Evolutionary conservation across 805 yeast species (phyloP).

Genomic region (Kodamaea restingae): DNA sequence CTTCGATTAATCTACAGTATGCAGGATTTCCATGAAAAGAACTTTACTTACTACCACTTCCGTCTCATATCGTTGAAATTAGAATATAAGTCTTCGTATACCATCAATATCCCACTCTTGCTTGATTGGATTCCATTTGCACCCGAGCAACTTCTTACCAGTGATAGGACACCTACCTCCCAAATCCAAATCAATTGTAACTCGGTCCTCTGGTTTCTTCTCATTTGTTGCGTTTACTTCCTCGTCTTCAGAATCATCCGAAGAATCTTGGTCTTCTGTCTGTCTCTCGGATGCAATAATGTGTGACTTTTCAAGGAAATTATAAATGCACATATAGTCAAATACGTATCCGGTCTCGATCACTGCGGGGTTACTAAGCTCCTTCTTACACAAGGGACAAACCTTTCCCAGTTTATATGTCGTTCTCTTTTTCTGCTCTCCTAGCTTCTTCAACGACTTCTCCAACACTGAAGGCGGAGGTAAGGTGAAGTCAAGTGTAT

Average conservation of each 20-base stretch:
- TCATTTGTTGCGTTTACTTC: constrained; percentile 13
- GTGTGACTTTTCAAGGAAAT: constrained; percentile 50
- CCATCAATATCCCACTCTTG: constrained; percentile 74
- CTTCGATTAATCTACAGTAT: neutral
- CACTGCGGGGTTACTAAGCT: constrained; percentile 73
- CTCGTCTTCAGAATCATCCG: constrained; percentile 16
- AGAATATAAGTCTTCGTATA: constrained; percentile 68
- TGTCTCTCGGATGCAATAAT: constrained; percentile 22
- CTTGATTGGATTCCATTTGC: constrained; percentile 54
- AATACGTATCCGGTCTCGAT: constrained; percentile 90
- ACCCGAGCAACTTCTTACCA: constrained; percentile 65
- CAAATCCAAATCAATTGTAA: constrained; percentile 28
- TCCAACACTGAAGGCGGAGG: constrained; percentile 43
- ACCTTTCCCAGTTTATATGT: constrained; percentile 27
- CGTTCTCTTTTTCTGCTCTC: constrained; percentile 14
- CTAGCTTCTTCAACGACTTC: constrained; percentile 9
- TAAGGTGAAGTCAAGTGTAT: constrained; percentile 43
- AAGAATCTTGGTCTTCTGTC: constrained; percentile 11
- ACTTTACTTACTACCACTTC: too few species aligned
- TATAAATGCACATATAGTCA: constrained; percentile 82
- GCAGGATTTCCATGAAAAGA: too few species aligned
- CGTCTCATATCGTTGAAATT: too few species aligned
- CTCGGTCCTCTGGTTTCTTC: constrained; percentile 10
- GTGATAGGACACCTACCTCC: constrained; percentile 86
- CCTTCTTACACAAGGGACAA: constrained; percentile 70